These are phyloP conservation scores for Torulaspora indica DNA, from an alignment of 805 yeast species.

Conservation along the genomic window DNA sequence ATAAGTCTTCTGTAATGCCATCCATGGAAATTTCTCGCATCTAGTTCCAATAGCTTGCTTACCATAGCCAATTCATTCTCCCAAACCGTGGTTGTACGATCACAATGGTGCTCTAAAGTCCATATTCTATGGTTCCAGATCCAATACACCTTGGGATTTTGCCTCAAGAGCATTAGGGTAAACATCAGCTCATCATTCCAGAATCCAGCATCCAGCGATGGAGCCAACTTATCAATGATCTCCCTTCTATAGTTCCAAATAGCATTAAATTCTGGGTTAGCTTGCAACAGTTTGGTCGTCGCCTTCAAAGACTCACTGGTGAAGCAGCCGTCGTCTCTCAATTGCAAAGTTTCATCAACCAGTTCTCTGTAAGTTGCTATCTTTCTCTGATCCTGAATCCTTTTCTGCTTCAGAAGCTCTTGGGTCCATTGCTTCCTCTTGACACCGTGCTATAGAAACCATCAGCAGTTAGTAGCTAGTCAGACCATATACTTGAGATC, in stretches of 20 bases:
- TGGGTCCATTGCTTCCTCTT: constrained; percentile 54
- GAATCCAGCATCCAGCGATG: constrained; percentile 28
- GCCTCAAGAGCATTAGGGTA: constrained; percentile 52
- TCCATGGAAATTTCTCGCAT: constrained; percentile 86
- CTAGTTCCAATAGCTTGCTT: constrained; percentile 60
- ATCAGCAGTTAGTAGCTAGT: constrained; percentile 1
- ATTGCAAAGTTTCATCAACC: constrained; percentile 41
- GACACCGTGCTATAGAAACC: constrained; percentile 58
- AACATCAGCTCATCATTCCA: constrained; percentile 57
- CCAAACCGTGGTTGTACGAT: constrained; percentile 51
- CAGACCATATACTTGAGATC: neutral
- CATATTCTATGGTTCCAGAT: constrained; percentile 91
- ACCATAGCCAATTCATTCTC: constrained; percentile 65
- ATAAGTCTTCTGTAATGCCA: constrained; percentile 90
- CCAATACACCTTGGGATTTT: constrained; percentile 90
- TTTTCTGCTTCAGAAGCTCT: constrained; percentile 51
- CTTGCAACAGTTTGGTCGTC: constrained; percentile 53
- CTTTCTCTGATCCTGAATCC: constrained; percentile 54
- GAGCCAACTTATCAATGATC: constrained; percentile 39
- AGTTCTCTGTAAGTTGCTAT: constrained; percentile 52
- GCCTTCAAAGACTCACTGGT: constrained; percentile 42
- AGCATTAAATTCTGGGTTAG: constrained; percentile 85
- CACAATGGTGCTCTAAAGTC: constrained; percentile 55
- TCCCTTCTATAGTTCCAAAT: constrained; percentile 88
- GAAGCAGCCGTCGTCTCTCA: constrained; percentile 33